Percentiles rank a stretch among this genome's conserved stretches.
phyloP scores from a whole-genome alignment of 2,329 filamentous ascomycete genomes.

The Sordariomycetes sp. region DNA sequence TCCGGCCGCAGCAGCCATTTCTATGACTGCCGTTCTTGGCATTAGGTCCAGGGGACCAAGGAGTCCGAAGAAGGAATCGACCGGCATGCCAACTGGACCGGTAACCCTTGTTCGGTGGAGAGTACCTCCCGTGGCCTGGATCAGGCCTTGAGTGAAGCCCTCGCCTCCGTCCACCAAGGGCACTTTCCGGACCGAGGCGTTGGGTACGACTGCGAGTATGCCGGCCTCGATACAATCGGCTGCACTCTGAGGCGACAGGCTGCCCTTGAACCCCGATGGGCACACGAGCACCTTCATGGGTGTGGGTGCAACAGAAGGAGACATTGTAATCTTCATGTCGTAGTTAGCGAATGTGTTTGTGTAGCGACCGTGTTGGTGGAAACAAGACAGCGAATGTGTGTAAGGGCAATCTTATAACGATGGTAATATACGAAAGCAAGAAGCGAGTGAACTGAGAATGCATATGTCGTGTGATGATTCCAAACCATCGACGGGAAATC shows the following conservation, averaged over 20 bases:
- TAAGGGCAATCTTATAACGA: too few relatives aligned
- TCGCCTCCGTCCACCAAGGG: conserved; percentile 40
- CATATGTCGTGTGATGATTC: too few relatives aligned
- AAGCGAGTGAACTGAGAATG: too few relatives aligned
- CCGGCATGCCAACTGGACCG: conserved; percentile 25
- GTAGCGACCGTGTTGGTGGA: too few relatives aligned
- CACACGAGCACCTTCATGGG: conserved; percentile 27
- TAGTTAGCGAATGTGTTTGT: neutral
- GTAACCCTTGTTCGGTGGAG: conserved; percentile 22
- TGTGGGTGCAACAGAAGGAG: neutral
- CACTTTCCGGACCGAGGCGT: conserved; percentile 28
- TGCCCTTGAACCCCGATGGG: conserved; percentile 41
- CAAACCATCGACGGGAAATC: too few relatives aligned
- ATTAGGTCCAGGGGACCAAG: conserved; percentile 13
- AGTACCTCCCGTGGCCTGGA: conserved; percentile 25
- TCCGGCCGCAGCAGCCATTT: conserved; percentile 39
- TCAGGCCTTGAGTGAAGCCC: conserved; percentile 32
- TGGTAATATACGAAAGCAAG: too few relatives aligned
- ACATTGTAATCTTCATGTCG: neutral
- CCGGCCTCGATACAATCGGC: conserved; percentile 36
- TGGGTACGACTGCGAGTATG: conserved; percentile 26
- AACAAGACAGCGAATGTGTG: too few relatives aligned
- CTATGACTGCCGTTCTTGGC: conserved; percentile 28
- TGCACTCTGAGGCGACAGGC: conserved; percentile 30
- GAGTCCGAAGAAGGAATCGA: conserved; percentile 32